These are phyloP conservation scores for Lachancea nothofagi DNA, from an alignment of 805 yeast genomes.

Conservation along the genomic window DNA sequence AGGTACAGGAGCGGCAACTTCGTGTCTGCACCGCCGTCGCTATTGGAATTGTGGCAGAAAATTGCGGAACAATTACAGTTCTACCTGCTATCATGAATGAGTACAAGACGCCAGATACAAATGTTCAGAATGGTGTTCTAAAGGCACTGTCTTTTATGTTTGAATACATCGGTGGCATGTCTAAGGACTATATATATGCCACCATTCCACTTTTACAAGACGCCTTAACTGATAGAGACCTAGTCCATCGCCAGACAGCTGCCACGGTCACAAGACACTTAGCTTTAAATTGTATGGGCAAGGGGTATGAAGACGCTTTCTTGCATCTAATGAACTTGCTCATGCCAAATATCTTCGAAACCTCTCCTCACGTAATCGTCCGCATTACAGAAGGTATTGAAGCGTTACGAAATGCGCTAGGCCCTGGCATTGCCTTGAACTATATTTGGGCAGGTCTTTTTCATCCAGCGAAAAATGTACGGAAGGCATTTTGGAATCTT, in stretches of 20 bases:
- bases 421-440: constrained; percentile 66
- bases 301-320: constrained; percentile 75
- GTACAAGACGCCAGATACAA: constrained; percentile 83
- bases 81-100: constrained; percentile 95
- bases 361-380: constrained; percentile 89
- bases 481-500: constrained; percentile 79
- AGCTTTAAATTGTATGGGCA: constrained; percentile 72
- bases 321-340: constrained; percentile 74
- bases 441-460: constrained; percentile 85
- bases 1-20: constrained; percentile 92
- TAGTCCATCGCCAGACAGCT: constrained; percentile 93
- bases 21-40: constrained; percentile 98
- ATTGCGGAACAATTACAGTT: constrained; percentile 88
- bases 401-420: constrained; percentile 63
- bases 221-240: constrained; percentile 85
- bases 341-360: constrained; percentile 86
- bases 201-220: constrained; percentile 77
- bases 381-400: constrained; percentile 79
- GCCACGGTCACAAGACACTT: constrained; percentile 80
- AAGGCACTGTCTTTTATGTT: constrained; percentile 87
- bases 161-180: constrained; percentile 80
- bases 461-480: constrained; percentile 87
- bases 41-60: constrained; percentile 91
- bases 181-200: constrained; percentile 77
- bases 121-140: constrained; percentile 92